These are phyloP conservation scores for Selenicereus undatus DNA, from an alignment of 148 eudicot species.

Conservation along the genomic window DNA sequence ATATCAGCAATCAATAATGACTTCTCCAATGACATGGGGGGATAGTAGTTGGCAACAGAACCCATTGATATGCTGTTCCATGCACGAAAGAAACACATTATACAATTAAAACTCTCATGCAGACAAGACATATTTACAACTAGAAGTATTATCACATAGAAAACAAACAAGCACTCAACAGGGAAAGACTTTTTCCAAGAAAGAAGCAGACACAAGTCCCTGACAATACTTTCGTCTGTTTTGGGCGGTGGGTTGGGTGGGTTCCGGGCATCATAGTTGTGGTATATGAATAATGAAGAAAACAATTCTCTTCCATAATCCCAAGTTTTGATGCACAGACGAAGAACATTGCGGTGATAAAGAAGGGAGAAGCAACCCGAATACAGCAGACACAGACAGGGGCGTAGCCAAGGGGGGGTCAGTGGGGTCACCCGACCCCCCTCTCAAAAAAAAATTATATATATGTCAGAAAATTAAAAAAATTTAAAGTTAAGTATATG, in stretches of 20 bases:
- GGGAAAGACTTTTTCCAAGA: not conserved
- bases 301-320: not conserved
- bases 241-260: too few species aligned
- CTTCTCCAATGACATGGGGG: slow-evolving; percentile 39
- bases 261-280: not conserved
- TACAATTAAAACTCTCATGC: slow-evolving; percentile 12
- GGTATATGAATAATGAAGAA: not conserved
- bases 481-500: too few species aligned
- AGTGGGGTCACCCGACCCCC: too few species aligned
- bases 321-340: not conserved
- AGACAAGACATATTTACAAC: slow-evolving; percentile 19
- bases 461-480: too few species aligned
- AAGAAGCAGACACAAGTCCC: not conserved
- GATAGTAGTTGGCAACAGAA: slow-evolving; percentile 73
- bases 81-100: slow-evolving; percentile 20
- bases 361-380: not conserved
- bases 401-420: too few species aligned
- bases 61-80: slow-evolving; percentile 73
- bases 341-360: not conserved
- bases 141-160: not conserved
- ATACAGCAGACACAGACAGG: not conserved
- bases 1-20: slow-evolving; percentile 93
- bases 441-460: too few species aligned
- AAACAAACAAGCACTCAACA: slow-evolving; percentile 1
- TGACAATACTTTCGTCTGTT: too few species aligned